Conservation (phyloP, 2,329 filamentous ascomycete genomes). For the Xylaria sp. region DNA sequence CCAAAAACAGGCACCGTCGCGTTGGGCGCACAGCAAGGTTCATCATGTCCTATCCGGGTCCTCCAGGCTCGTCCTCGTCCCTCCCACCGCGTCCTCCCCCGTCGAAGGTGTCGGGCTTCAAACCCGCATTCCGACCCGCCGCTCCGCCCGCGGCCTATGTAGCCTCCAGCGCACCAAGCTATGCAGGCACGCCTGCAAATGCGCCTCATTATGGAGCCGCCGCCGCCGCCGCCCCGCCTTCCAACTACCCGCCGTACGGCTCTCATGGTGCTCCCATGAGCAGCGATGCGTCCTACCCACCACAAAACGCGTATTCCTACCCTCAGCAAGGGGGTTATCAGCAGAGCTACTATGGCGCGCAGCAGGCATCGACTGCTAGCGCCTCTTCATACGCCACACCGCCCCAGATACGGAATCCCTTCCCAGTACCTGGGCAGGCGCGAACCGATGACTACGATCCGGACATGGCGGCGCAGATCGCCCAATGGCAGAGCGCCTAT, state of each 20-base stretch:
- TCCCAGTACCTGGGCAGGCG: conserved; percentile 69
- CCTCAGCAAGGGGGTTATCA: conserved; percentile 47
- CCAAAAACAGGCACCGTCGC: conserved; percentile 46
- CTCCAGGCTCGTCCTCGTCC: conserved; percentile 75
- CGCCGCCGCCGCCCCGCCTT: conserved; percentile 37
- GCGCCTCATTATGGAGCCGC: conserved; percentile 57
- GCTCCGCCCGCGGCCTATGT: conserved; percentile 47
- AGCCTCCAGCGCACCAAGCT: conserved; percentile 50
- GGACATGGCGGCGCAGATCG: conserved; percentile 89
- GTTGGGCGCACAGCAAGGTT: conserved; percentile 59
- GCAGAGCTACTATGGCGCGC: conserved; percentile 50
- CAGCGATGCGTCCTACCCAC: conserved; percentile 38
- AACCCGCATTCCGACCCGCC: conserved; percentile 59
- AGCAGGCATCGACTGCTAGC: conserved; percentile 44
- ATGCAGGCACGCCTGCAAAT: conserved; percentile 53
- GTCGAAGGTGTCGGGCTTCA: conserved; percentile 59
- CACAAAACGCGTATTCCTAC: conserved; percentile 44
- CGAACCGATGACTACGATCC: conserved; percentile 67
- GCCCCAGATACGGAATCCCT: conserved; percentile 83
- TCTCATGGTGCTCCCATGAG: conserved; percentile 42
- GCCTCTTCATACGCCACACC: conserved; percentile 60
- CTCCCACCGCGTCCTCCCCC: conserved; percentile 83
- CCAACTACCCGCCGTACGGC: conserved; percentile 53
- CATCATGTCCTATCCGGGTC: conserved; percentile 87
- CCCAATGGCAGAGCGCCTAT: conserved; percentile 95